These are phyloP conservation scores for Actinomortierella ambigua DNA, from an alignment of 371 early-diverging fungal genomes.

Conservation along the genomic window DNA sequence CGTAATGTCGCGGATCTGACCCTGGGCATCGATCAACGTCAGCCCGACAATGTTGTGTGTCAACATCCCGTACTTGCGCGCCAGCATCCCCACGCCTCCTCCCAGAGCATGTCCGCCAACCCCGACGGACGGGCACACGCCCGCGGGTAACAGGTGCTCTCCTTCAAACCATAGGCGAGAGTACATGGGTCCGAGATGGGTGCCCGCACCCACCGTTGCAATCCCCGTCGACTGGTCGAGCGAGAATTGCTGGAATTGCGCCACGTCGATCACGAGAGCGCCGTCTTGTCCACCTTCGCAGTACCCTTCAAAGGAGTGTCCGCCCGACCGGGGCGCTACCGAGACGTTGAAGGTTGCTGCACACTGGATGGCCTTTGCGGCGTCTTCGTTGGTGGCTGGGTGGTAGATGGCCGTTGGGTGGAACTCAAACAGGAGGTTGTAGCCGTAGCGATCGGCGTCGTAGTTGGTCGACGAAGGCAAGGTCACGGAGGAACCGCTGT, in stretches of 20 bases:
- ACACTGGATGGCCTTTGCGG: constrained; percentile 27
- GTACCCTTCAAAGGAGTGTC: constrained; percentile 53
- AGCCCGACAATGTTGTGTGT: constrained; percentile 46
- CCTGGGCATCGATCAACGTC: constrained; percentile 49
- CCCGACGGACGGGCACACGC: constrained; percentile 25
- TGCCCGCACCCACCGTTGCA: constrained; percentile 21
- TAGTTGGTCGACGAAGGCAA: background rate
- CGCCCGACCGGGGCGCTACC: constrained; percentile 36
- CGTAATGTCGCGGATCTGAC: constrained; percentile 43
- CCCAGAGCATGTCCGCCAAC: constrained; percentile 18
- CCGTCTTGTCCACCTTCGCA: constrained; percentile 8
- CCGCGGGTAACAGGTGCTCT: constrained; percentile 12
- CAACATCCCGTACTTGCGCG: constrained; percentile 34
- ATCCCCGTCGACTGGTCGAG: constrained; percentile 7
- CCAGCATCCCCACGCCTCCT: constrained; percentile 28
- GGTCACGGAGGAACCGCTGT: no score
- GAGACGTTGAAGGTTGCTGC: background rate
- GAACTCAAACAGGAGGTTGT: background rate
- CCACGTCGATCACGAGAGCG: constrained; percentile 19
- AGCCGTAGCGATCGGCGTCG: background rate
- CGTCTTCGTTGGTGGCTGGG: constrained; percentile 1
- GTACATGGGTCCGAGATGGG: constrained; percentile 19
- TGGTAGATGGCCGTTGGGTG: constrained; percentile 33
- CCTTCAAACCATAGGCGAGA: constrained; percentile 4
- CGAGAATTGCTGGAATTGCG: constrained; percentile 6